Evolutionary conservation across 2,329 filamentous ascomycete genomes (phyloP).

Genomic region (Hypoxylon sp.): DNA sequence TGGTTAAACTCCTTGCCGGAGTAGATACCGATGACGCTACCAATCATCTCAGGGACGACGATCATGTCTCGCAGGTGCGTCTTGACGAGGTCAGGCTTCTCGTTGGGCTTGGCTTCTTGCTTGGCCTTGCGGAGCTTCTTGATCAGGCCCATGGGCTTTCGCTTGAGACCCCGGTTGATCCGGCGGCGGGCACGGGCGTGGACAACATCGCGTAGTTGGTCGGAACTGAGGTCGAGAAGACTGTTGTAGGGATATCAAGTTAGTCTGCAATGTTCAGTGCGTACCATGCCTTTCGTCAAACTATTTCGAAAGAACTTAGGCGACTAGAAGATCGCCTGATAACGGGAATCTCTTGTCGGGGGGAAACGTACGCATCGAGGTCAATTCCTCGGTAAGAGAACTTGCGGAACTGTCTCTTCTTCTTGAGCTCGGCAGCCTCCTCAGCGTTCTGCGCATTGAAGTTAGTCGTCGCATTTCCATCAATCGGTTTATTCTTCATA

Average conservation of each 20-base stretch:
- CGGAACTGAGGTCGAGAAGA: slow-evolving; percentile 98
- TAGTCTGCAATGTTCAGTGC: slow-evolving; percentile 31
- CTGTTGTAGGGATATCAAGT: slow-evolving; percentile 63
- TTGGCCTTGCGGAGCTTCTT: slow-evolving; percentile 99
- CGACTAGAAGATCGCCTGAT: slow-evolving; percentile 6
- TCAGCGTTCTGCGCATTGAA: slow-evolving; percentile 82
- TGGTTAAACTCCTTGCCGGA: slow-evolving; percentile 99
- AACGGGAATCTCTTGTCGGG: slow-evolving; percentile 1
- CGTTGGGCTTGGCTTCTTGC: slow-evolving; percentile 98
- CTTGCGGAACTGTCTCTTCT: slow-evolving; percentile 99
- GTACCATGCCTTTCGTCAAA: slow-evolving; percentile 3
- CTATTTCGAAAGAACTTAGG: slow-evolving; percentile 5
- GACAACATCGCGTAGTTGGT: slow-evolving; percentile 99
- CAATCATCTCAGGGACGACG: slow-evolving; percentile 99
- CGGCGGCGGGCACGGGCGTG: slow-evolving; percentile 98
- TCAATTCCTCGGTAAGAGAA: slow-evolving; percentile 99
- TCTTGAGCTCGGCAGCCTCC: slow-evolving; percentile 99
- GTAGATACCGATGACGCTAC: slow-evolving; percentile 98
- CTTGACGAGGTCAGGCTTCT: slow-evolving; percentile 99
- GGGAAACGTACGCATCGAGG: slow-evolving; percentile 89
- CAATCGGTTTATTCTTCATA: slow-evolving; percentile 17
- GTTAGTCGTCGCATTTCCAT: slow-evolving; percentile 53
- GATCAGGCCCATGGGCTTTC: slow-evolving; percentile 99
- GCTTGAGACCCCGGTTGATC: slow-evolving; percentile 99
- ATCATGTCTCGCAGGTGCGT: slow-evolving; percentile 99